Conservation (phyloP, 345 rosid genomes). For the Fremontodendron californicum region DNA sequence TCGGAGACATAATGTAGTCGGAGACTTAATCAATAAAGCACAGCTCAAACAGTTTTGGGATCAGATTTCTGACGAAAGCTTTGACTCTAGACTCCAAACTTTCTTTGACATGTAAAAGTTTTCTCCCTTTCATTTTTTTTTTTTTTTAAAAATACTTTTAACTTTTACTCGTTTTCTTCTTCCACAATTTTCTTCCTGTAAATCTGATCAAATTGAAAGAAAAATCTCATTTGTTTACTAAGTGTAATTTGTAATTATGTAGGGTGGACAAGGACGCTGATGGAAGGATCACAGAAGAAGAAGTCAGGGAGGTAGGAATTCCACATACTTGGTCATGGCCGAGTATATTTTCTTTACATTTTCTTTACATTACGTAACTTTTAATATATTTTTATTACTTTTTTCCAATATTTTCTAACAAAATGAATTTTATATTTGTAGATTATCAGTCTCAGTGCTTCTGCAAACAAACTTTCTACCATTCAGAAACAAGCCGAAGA, state of each 20-base stretch:
- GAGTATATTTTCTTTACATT: too few relatives aligned
- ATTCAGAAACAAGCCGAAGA: conserved; percentile 84
- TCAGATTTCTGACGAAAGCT: conserved; percentile 77
- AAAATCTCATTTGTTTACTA: not conserved
- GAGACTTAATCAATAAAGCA: conserved; percentile 58
- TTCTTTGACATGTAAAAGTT: conserved; percentile 75
- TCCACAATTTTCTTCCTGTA: not conserved
- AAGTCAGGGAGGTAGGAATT: conserved; percentile 66
- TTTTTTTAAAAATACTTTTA: too few relatives aligned
- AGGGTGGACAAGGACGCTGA: conserved; percentile 84
- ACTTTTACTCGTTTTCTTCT: not conserved
- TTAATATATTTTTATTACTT: not conserved
- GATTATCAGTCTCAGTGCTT: conserved; percentile 84
- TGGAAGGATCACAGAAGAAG: conserved; percentile 82
- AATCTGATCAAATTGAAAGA: not conserved
- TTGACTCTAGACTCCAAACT: conserved; percentile 81
- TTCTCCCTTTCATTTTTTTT: too few relatives aligned
- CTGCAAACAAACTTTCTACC: conserved; percentile 78
- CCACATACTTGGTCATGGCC: not conserved
- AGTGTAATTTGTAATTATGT: conserved; percentile 23
- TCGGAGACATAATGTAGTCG: conserved; percentile 48
- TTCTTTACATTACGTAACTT: conserved; percentile 5
- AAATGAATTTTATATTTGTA: conserved; percentile 23
- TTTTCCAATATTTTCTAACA: not conserved
- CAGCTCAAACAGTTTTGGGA: conserved; percentile 79